Percentiles rank a stretch among this genome's conserved stretches.
Conservation (phyloP, 495 filamentous ascomycete genomes). For the Niebla homalea region DNA sequence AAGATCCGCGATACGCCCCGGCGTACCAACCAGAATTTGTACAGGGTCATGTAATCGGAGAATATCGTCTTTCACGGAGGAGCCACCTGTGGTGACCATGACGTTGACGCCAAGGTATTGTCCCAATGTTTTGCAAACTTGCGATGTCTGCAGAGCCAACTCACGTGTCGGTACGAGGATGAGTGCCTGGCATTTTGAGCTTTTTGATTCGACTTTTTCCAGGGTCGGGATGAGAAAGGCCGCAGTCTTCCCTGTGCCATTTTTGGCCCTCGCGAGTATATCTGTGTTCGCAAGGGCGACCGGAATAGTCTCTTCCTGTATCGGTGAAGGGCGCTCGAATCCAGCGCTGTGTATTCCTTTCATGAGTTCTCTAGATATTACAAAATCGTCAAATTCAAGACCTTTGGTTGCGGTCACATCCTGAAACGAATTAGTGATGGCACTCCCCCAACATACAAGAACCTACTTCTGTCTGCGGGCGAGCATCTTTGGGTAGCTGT, state of each 20-base stretch:
- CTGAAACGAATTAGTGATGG: slow-evolving; percentile 29
- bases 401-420: slow-evolving; percentile 97
- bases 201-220: slow-evolving; percentile 90
- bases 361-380: slow-evolving; percentile 82
- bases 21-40: slow-evolving; percentile 95
- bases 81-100: slow-evolving; percentile 97
- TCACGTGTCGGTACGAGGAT: slow-evolving; percentile 96
- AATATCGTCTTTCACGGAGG: slow-evolving; percentile 89
- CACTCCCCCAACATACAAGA: slow-evolving; percentile 6
- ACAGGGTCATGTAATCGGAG: slow-evolving; percentile 86
- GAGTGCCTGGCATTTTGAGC: slow-evolving; percentile 84
- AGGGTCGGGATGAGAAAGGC: slow-evolving; percentile 95
- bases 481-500: slow-evolving; percentile 70
- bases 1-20: slow-evolving; percentile 86
- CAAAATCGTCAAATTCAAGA: slow-evolving; percentile 93
- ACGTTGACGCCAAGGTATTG: slow-evolving; percentile 96
- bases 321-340: slow-evolving; percentile 96
- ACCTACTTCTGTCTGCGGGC: slow-evolving; percentile 83
- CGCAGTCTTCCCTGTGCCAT: slow-evolving; percentile 95
- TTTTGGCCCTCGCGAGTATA: slow-evolving; percentile 92
- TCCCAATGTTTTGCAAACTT: slow-evolving; percentile 95
- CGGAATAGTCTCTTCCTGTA: slow-evolving; percentile 97
- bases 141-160: slow-evolving; percentile 95
- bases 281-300: slow-evolving; percentile 91
- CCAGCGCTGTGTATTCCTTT: slow-evolving; percentile 99